Conservation (phyloP, 805 yeast genomes). For the Debaryomyces castellii region DNA sequence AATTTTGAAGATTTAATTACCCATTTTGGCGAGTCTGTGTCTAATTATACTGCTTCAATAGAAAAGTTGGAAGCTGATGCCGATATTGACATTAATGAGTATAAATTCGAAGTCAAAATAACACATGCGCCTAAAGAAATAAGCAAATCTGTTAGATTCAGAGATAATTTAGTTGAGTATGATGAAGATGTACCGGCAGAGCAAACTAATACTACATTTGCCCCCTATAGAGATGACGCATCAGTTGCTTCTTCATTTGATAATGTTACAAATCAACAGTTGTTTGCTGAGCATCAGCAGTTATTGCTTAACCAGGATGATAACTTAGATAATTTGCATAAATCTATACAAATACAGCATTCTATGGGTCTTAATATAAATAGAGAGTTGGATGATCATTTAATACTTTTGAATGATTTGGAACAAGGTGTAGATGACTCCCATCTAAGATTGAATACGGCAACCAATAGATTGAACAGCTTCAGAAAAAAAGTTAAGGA, state of each 20-base stretch:
- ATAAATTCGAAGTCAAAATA: conserved; percentile 16
- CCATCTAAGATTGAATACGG: conserved; percentile 27
- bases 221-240: conserved; percentile 35
- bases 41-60: conserved; percentile 16
- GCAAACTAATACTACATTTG: conserved; percentile 36
- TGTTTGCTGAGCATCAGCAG: conserved; percentile 45
- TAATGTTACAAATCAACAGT: conserved; percentile 32
- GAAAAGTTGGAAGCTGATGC: conserved; percentile 22
- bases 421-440: conserved; percentile 42
- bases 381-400: conserved; percentile 41
- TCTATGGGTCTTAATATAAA: conserved; percentile 39
- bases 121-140: conserved; percentile 6
- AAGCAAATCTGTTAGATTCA: conserved; percentile 37
- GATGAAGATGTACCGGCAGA: conserved; percentile 24
- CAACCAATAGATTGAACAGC: conserved; percentile 26
- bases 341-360: conserved; percentile 35
- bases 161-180: conserved; percentile 27
- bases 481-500: conserved; percentile 36
- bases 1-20: conserved; percentile 4
- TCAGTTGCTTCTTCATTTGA: conserved; percentile 23
- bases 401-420: conserved; percentile 39
- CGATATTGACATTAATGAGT: conserved; percentile 30
- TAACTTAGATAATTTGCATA: conserved; percentile 32
- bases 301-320: conserved; percentile 38
- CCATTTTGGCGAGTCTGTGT: conserved; percentile 9